Evolutionary conservation across 495 filamentous ascomycete genomes (phyloP).

Genomic region (Penicillium alfredii): DNA sequence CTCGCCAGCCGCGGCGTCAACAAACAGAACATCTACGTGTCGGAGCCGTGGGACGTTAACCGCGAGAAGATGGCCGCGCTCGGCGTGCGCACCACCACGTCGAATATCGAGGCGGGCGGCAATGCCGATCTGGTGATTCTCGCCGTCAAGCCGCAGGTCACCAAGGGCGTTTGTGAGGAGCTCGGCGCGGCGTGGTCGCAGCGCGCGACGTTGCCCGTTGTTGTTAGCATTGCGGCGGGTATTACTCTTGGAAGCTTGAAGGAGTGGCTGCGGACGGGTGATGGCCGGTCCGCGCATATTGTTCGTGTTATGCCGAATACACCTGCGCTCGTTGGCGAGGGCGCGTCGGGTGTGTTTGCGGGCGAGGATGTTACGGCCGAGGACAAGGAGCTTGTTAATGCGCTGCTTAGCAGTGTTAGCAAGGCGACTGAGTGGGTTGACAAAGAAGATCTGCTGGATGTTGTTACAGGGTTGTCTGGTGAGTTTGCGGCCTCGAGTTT

Average conservation of each 20-base stretch:
- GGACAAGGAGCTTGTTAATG: conserved; percentile 34
- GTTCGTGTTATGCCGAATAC: conserved; percentile 43
- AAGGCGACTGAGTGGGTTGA: conserved; percentile 40
- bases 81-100: conserved; percentile 75
- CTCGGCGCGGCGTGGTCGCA: conserved; percentile 75
- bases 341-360: conserved; percentile 31
- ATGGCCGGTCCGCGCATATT: conserved; percentile 24
- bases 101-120: conserved; percentile 83
- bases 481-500: conserved; percentile 5
- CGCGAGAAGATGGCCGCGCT: conserved; percentile 85
- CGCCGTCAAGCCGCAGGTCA: conserved; percentile 66
- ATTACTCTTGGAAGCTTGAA: conserved; percentile 34
- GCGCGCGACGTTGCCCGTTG: conserved; percentile 54
- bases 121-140: conserved; percentile 85
- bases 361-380: conserved; percentile 23
- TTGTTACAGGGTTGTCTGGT: conserved; percentile 40
- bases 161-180: conserved; percentile 88
- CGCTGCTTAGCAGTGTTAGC: conserved; percentile 32
- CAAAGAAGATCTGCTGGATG: conserved; percentile 35
- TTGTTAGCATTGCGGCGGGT: conserved; percentile 38
- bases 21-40: conserved; percentile 50
- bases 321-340: conserved; percentile 35
- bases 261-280: conserved; percentile 25
- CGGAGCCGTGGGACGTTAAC: conserved; percentile 77
- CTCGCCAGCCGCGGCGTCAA: conserved; percentile 28